Base-by-base conservation (phyloP, 2,329 filamentous ascomycete species). In the Colletotrichum graminicola region DNA sequence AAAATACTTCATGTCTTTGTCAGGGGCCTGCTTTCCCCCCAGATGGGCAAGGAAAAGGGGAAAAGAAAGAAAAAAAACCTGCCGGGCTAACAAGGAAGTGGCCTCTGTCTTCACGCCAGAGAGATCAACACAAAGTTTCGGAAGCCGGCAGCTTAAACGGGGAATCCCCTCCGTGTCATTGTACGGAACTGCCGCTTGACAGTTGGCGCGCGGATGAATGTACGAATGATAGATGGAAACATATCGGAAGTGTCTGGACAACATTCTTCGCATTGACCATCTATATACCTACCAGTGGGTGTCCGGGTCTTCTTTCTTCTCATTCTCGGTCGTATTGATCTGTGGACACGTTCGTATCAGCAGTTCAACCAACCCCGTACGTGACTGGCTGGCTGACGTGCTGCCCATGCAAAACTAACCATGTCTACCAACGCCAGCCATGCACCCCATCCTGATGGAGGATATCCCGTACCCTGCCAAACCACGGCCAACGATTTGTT, bases 381-480 rank as follows among this genome's bases (percentile, higher is more conserved):
- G 56, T 66, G 56, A 45, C 57, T 55, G 62, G 32, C 39, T 43
- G 49, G 23, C 56, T 39, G 56, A 29, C 67, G 52, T 39, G 67
- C 49, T 51, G 67, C 57, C 63, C 71, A 68, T 62, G 64, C 61
- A 52, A 57, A 71, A 66, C 66, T 56, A 67, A 72, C 68, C 68
- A 68, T 51, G 61, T 71, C 57, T 67, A 64, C 47, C 64, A 73
- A 73, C 72, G 72, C 72, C 72, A 60, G 64, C 61, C 64, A 72
- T 73, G 72, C 72, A 72, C 62, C 57, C 57, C 66, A 52, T 54
- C 70, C 61, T 57, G 67, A 57, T 56, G 56, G 49, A 71, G 62
- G 51, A 62, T 59, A 66, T 72, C 56, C 70, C 62, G 49, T 52
- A 66, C 57, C 67, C 62, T 64, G 49, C n/a, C 55, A 39, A 39